Percentiles rank a stretch among this genome's conserved stretches.
Evolutionary conservation across 2,329 filamentous ascomycete genomes (phyloP).

Genomic region (Sporothrix curviconia): DNA sequence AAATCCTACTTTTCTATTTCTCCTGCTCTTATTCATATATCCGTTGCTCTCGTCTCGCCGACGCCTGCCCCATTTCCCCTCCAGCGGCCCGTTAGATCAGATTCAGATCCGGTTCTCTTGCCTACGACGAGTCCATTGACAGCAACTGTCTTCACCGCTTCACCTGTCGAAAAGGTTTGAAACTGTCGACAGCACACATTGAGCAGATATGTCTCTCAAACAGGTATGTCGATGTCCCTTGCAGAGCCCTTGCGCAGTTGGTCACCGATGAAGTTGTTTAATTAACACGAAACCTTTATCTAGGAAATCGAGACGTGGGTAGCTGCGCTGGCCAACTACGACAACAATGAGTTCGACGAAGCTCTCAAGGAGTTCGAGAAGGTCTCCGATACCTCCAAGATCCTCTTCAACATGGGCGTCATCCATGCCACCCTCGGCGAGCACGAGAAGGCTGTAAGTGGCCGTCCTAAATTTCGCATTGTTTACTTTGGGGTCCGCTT

Average conservation of each 20-base stretch:
- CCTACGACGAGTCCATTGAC: not conserved
- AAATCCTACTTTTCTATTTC: no score
- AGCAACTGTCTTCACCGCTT: not conserved
- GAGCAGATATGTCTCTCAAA: slow-evolving; percentile 34
- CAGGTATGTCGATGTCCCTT: slow-evolving; percentile 26
- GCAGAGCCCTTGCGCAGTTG: not conserved
- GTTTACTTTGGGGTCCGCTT: not conserved
- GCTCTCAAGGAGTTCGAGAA: slow-evolving; percentile 74
- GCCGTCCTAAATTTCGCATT: not conserved
- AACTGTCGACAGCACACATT: not conserved
- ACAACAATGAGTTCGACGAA: slow-evolving; percentile 95
- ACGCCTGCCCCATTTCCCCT: not conserved
- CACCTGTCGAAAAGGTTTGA: not conserved
- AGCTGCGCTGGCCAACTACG: slow-evolving; percentile 80
- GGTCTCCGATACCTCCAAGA: slow-evolving; percentile 94
- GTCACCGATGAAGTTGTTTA: not conserved
- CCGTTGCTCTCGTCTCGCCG: not conserved
- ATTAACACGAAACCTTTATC: no score
- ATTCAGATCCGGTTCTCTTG: not conserved
- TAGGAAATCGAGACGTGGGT: slow-evolving; percentile 99
- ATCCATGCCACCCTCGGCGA: slow-evolving; percentile 95
- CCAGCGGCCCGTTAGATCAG: not conserved
- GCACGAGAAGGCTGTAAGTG: slow-evolving; percentile 84
- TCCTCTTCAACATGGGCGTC: slow-evolving; percentile 96
- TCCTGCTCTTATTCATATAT: not conserved